Evolutionary conservation across 2,329 filamentous ascomycete genomes (phyloP).

Genomic region (Helotiales sp.): DNA sequence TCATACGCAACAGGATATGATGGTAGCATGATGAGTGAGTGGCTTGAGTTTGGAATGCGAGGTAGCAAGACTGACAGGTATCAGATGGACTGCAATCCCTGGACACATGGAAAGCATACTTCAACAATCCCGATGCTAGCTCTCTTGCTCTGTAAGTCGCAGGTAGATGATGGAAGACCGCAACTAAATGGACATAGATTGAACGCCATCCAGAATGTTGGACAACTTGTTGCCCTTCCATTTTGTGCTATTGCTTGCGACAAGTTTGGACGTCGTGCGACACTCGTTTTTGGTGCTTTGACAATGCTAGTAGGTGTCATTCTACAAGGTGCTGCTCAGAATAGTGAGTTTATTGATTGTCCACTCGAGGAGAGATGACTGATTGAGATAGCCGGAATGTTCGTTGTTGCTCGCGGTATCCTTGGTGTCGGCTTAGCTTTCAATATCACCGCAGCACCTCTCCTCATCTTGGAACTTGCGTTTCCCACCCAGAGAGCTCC

Average conservation of each 20-base stretch:
- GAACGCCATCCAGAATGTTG: conserved; percentile 32
- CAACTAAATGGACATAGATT: conserved; percentile 13
- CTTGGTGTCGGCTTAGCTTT: conserved; percentile 38
- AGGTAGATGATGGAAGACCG: background rate
- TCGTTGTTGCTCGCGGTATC: conserved; percentile 35
- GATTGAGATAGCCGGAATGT: conserved; percentile 26
- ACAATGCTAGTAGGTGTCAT: conserved; percentile 19
- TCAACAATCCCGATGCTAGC: conserved; percentile 33
- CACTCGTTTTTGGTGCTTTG: conserved; percentile 18
- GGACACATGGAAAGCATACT: conserved; percentile 43
- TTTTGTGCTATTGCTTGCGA: conserved; percentile 26
- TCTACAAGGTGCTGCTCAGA: conserved; percentile 22
- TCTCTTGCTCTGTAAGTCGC: conserved; percentile 14
- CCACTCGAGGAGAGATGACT: background rate
- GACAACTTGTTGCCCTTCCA: conserved; percentile 27
- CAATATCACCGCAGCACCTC: conserved; percentile 35
- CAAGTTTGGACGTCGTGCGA: conserved; percentile 21
- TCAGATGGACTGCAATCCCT: conserved; percentile 45
- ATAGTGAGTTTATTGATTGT: conserved; percentile 11
- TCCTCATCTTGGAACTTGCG: conserved; percentile 38
- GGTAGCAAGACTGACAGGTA: background rate
- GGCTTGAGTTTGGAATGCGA: background rate
- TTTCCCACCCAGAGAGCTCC: conserved; percentile 39
- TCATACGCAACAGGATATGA: conserved; percentile 30
- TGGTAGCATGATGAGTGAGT: conserved; percentile 26